Base-by-base conservation (phyloP, 2,329 filamentous ascomycete genomes). In the Xylaria sp. region DNA sequence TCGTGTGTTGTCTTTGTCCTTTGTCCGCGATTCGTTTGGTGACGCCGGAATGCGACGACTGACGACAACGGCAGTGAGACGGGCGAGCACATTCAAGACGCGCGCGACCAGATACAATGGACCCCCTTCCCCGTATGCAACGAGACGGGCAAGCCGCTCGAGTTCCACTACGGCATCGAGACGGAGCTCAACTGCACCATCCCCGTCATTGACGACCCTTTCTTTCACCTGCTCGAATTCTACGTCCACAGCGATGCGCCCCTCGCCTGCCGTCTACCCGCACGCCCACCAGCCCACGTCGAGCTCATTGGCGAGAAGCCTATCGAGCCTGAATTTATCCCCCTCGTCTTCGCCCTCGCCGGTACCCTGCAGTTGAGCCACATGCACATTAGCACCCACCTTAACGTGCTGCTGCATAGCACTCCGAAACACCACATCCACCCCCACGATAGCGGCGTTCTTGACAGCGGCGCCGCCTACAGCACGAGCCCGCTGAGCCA, bases 221-320 rank as follows among this genome's bases (percentile, higher is more conserved):
- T 94, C 85, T 96, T 94, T 85, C 93, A 96, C 82, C 88, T 95
- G 61, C 91, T 95, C 83, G 93, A 98, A 83, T 98, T 98, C 86
- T 98, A 98, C 86, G 91, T 98, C 80, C 96, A 98, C 86, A 94
- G 92, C 83, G 96, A 99, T 82, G 94, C 94, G 20, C 96, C 96
- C 10, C 86, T 98, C 59, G 90, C 94, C 64, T 99, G 96, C 82
- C 94, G 96, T 62, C 89, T 98, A 15, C 94, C 95, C 33, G 89
- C 93, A 0, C 90, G 91, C 8, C 95, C 95, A 0, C 79, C 86
- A 13, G 81, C 83, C 8, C 84, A 88, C 71, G 80, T 88, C 72
- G 84, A 88, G 76, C 81, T 86, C 41, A 79, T 89, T 8, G 87
- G 86, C 79, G 86, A 86, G 78, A 80, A 80, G 71, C 81, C 81